Percentiles rank a stretch among this genome's conserved stretches.
Conservation (phyloP, 1,284 basidiomycete genomes). For the Athelia sp. region DNA sequence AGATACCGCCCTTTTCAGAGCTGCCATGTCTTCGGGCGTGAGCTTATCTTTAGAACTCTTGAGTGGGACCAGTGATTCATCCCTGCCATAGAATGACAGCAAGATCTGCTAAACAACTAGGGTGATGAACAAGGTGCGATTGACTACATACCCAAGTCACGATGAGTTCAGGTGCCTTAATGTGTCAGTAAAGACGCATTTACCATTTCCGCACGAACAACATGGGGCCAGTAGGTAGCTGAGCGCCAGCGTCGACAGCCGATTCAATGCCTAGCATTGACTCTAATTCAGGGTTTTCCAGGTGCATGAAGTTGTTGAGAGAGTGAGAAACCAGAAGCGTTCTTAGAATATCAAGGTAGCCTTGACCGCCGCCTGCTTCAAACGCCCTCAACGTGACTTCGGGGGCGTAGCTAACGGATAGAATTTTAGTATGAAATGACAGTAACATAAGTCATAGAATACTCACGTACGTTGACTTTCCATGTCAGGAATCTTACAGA, state of each 20-base stretch:
- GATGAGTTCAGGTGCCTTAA: constrained; percentile 2
- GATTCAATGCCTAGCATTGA: not conserved
- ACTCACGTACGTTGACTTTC: not conserved
- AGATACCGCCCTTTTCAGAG: too few species aligned
- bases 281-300: not conserved
- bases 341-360: not conserved
- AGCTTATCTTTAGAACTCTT: not conserved
- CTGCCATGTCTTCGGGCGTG: too few species aligned
- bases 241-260: not conserved
- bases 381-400: not conserved
- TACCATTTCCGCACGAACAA: not conserved
- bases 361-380: not conserved
- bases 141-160: constrained; percentile 2
- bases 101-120: constrained; percentile 11
- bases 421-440: not conserved
- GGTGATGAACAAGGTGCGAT: constrained; percentile 5
- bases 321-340: not conserved
- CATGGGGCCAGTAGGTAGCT: not conserved
- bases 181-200: too few species aligned
- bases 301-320: not conserved
- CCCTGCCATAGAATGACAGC: constrained; percentile 4
- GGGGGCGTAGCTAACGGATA: not conserved
- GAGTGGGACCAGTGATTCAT: not conserved
- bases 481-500: constrained; percentile 4
- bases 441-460: too few species aligned